A percentile compares a stretch with the other conserved stretches of the same genome.
phyloP scores from a whole-genome alignment of 2,329 filamentous ascomycete species.

The Diaporthe ilicicola region DNA sequence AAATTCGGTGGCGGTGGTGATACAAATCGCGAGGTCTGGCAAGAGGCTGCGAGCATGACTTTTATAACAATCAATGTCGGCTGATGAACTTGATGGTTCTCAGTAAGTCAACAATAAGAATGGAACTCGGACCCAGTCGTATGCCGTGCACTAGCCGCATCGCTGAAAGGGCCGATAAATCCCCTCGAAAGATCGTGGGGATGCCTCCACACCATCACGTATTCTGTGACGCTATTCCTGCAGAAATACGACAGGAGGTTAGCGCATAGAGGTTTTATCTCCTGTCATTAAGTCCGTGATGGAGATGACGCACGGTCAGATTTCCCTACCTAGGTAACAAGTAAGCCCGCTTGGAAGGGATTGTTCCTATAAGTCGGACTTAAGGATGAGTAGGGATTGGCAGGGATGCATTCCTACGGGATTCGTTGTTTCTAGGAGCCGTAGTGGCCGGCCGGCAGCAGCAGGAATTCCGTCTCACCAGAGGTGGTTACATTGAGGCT shows the following conservation, averaged over 20 bases:
- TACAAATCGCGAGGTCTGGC: neutral
- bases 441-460: neutral
- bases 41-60: neutral
- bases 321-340: neutral
- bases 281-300: neutral
- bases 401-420: neutral
- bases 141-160: neutral
- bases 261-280: neutral
- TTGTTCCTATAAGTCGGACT: neutral
- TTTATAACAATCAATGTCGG: neutral
- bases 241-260: neutral
- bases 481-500: neutral
- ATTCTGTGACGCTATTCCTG: neutral
- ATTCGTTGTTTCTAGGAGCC: neutral
- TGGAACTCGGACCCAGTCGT: neutral
- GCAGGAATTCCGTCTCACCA: neutral
- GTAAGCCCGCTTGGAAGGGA: neutral
- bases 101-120: neutral
- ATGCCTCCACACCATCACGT: neutral
- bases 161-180: neutral
- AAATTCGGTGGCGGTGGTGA: neutral
- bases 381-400: neutral
- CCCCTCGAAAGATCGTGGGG: neutral
- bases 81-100: neutral
- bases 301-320: neutral